Conservation (phyloP, 2,329 filamentous ascomycete species). For the Aureobasidium namibiae region DNA sequence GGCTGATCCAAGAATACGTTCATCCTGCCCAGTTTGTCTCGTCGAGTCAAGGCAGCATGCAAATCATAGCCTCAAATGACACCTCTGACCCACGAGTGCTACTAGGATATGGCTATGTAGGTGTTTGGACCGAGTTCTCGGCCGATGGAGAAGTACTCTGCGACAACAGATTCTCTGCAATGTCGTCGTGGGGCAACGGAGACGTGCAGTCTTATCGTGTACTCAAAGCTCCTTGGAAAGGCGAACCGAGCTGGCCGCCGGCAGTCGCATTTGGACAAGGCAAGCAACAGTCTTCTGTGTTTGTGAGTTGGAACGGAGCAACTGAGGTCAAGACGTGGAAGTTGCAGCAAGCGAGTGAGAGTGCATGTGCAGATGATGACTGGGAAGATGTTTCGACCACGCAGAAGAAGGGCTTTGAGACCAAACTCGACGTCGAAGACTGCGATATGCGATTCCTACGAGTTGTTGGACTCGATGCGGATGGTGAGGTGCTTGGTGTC, state of each 20-base stretch:
- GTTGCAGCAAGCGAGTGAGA: constrained; percentile 20
- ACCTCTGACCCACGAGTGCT: constrained; percentile 15
- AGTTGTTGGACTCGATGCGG: constrained; percentile 19
- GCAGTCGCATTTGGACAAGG: constrained; percentile 15
- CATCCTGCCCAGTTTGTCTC: constrained; percentile 20
- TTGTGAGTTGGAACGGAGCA: constrained; percentile 46
- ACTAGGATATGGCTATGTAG: constrained; percentile 48
- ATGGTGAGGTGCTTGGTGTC: constrained; percentile 15
- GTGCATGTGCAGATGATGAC: neutral
- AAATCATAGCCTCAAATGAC: constrained; percentile 14
- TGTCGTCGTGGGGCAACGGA: constrained; percentile 22
- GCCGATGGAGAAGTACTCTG: constrained; percentile 33
- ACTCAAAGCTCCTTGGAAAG: constrained; percentile 26
- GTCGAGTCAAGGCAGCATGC: constrained; percentile 20
- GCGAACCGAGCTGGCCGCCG: constrained; percentile 19
- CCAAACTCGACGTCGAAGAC: constrained; percentile 3
- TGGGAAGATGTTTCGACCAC: constrained; percentile 17
- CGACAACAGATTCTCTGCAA: constrained; percentile 34
- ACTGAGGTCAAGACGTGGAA: constrained; percentile 40
- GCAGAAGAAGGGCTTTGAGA: constrained; percentile 19
- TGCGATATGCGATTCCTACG: constrained; percentile 3
- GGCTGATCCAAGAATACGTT: constrained; percentile 22
- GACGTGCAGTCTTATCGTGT: constrained; percentile 31
- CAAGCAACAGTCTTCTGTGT: constrained; percentile 23
- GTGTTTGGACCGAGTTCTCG: constrained; percentile 41